These are phyloP conservation scores for Candida sphagnicola DNA, from an alignment of 805 yeast genomes.

Conservation along the genomic window DNA sequence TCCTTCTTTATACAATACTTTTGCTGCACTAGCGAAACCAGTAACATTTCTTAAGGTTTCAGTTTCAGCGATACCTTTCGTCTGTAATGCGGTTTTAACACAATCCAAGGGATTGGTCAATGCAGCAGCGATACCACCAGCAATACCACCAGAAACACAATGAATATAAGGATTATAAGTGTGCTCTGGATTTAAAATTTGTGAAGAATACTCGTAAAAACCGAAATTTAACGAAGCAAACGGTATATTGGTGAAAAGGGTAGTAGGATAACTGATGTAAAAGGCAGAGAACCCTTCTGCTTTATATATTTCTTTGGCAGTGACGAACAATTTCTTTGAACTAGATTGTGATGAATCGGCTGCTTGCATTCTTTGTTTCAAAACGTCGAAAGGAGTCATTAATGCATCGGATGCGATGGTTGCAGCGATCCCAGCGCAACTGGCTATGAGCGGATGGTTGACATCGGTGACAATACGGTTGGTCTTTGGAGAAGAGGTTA, in stretches of 20 bases:
- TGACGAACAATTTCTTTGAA: slow-evolving; percentile 26
- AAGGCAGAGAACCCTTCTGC: slow-evolving; percentile 76
- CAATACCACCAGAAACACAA: slow-evolving; percentile 87
- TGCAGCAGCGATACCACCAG: slow-evolving; percentile 96
- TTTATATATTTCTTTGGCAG: slow-evolving; percentile 47
- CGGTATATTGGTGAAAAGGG: slow-evolving; percentile 86
- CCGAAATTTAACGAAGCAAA: slow-evolving; percentile 94
- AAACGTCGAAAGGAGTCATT: slow-evolving; percentile 96
- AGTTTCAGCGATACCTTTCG: slow-evolving; percentile 57
- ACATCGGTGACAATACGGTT: slow-evolving; percentile 52
- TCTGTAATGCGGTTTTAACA: slow-evolving; percentile 85
- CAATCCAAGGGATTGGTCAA: slow-evolving; percentile 93
- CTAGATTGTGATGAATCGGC: slow-evolving; percentile 9
- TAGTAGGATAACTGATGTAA: slow-evolving; percentile 91
- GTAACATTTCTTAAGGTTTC: slow-evolving; percentile 49
- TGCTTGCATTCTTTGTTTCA: slow-evolving; percentile 92
- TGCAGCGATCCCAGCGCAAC: slow-evolving; percentile 86
- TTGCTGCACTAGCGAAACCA: slow-evolving; percentile 70
- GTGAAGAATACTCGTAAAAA: slow-evolving; percentile 81
- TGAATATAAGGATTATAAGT: slow-evolving; percentile 85
- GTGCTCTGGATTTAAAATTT: slow-evolving; percentile 71
- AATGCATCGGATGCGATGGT: slow-evolving; percentile 91
- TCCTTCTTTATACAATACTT: slow-evolving; percentile 55
- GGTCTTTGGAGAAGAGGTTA: slow-evolving; percentile 23
- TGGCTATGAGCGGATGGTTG: slow-evolving; percentile 78